Percentiles rank a stretch among this genome's conserved stretches.
phyloP scores from a whole-genome alignment of 306 rosid species.

The Begonia peltatifolia region DNA sequence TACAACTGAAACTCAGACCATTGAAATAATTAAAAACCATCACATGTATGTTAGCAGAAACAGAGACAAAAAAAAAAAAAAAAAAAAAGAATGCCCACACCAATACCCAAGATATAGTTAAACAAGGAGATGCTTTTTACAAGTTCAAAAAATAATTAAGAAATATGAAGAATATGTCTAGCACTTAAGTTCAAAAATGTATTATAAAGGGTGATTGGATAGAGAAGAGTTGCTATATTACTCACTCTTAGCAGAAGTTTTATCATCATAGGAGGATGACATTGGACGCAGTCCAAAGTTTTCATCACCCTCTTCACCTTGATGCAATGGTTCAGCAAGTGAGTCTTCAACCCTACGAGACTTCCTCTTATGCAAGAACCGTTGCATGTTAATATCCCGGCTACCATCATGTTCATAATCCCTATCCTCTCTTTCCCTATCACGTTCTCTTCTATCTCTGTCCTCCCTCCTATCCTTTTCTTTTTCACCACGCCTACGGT shows the following conservation, averaged over 20 bases:
- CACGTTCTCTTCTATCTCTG: conserved; percentile 64
- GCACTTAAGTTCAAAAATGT: not conserved
- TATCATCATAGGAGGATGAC: conserved; percentile 62
- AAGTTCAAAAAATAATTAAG: no score
- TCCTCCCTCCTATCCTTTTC: conserved; percentile 80
- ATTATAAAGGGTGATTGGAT: no score
- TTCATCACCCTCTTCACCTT: conserved; percentile 57
- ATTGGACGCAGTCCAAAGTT: conserved; percentile 48
- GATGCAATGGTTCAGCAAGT: conserved; percentile 52
- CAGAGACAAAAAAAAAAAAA: no score
- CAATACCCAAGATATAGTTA: no score
- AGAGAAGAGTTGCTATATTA: not conserved
- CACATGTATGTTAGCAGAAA: no score
- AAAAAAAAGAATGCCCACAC: no score
- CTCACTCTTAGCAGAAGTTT: conserved; percentile 69
- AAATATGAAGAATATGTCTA: no score
- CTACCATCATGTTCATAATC: conserved; percentile 63
- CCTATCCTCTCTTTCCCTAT: conserved; percentile 56
- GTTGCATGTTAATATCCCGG: conserved; percentile 48
- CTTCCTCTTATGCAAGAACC: conserved; percentile 50
- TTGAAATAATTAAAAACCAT: no score
- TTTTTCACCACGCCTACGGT: conserved; percentile 66
- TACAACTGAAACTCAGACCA: no score
- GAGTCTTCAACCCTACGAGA: conserved; percentile 57
- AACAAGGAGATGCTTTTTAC: no score